A percentile compares a stretch with the other conserved stretches of the same genome.
Conservation (phyloP, 2,329 filamentous ascomycete genomes). For the Geoglossum cookeanum region DNA sequence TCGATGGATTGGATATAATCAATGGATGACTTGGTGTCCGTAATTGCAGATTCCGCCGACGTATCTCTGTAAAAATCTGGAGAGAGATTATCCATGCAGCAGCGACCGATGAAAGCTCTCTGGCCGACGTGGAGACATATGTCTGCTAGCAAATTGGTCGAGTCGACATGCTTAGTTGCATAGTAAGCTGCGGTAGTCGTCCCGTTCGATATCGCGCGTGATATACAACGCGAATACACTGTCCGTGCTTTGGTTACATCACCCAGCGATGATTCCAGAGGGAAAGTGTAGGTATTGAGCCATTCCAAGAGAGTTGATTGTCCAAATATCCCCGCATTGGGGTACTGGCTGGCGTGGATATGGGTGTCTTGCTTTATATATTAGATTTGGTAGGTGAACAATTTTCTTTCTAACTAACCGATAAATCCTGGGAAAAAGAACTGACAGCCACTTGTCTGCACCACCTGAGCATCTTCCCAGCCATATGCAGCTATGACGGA, state of each 20-base stretch:
- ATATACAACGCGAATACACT: slow-evolving; percentile 62
- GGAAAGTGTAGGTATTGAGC: slow-evolving; percentile 89
- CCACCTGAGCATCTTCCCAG: slow-evolving; percentile 23
- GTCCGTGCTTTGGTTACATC: slow-evolving; percentile 40
- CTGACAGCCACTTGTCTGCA: slow-evolving; percentile 13
- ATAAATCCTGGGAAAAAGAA: slow-evolving; percentile 36
- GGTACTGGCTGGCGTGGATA: slow-evolving; percentile 86
- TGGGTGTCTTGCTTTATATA: slow-evolving; percentile 55
- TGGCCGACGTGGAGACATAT: slow-evolving; percentile 67
- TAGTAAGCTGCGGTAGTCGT: slow-evolving; percentile 94
- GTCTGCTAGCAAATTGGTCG: slow-evolving; percentile 80
- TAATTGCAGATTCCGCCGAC: slow-evolving; percentile 36
- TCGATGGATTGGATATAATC: slow-evolving; percentile 48
- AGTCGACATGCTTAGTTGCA: slow-evolving; percentile 67
- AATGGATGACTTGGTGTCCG: slow-evolving; percentile 39
- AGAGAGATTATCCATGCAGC: slow-evolving; percentile 79
- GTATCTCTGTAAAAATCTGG: slow-evolving; percentile 68
- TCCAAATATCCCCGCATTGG: slow-evolving; percentile 85
- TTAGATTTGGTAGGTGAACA: slow-evolving; percentile 4
- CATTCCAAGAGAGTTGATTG: slow-evolving; percentile 84
- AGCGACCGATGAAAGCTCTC: slow-evolving; percentile 73
- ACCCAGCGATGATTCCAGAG: slow-evolving; percentile 61
- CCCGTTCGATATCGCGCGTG: slow-evolving; percentile 67
- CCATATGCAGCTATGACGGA: slow-evolving; percentile 14
- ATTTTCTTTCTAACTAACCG: slow-evolving; percentile 26